Base-by-base conservation (phyloP, 1,139 yeast genomes). In the Pichia sp. region DNA sequence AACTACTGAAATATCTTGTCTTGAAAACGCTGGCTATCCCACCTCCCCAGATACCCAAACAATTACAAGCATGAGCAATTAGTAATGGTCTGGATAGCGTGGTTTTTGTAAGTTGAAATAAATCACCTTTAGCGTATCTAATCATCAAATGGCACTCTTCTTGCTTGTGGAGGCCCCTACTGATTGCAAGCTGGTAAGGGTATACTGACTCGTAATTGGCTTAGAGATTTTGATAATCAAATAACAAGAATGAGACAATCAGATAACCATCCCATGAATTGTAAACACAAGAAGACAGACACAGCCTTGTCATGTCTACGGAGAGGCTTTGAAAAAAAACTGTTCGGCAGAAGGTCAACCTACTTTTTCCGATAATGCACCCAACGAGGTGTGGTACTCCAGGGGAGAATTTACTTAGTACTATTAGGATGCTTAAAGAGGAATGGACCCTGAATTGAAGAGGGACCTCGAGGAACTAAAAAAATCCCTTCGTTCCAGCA, bases 1-100 rank as follows among this genome's bases (percentile, higher is more conserved):
- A 83, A 1, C 89, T 58, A 1, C 71, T 64, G 1, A 88, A 89
- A 64, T 74, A 85, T 53, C 73, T 66, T 33, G 62, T 60, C 40
- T 74, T 73, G 65, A 87, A 82, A 8, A 69, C 73, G 2, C 73
- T 73, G 0, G 92, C 93, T 2, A 89, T 80, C 0, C 96, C 96
- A 0, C 88, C 93, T 4, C 95, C 95, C 96, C 96, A 89, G 0
- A 77, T 66, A 0, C 96, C 96, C 38, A 76, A 74, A 53, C 91
- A 84, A 64, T 89, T 89, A 65, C 96, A 89, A 0, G 96, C 84
- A 66, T 89, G 96, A 1, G 85, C 86, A 10, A 82, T 69, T 2
- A 84, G 69, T 0, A 79, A 59, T 7, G 72, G 71, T 2, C 43
- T 46, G 9, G 27, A 41, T 4, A 27, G 16, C 5, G 38, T 46